Percentiles rank a stretch among this genome's conserved stretches.
phyloP scores from a whole-genome alignment of 2,329 filamentous ascomycete genomes.

The Fusarium paranaense region DNA sequence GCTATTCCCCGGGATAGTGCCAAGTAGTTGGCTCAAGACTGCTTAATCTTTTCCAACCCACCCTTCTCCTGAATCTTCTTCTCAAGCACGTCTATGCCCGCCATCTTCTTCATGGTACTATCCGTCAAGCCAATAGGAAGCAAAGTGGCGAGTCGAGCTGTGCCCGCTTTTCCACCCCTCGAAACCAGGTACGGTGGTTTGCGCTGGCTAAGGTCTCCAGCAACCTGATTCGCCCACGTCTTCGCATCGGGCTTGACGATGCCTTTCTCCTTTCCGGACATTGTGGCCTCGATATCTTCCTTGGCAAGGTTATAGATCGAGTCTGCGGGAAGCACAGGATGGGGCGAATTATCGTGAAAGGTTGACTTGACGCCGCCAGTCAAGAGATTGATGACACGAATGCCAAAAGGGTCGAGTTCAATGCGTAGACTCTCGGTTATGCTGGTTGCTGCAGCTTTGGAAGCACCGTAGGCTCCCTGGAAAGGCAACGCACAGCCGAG shows the following conservation, averaged over 20 bases:
- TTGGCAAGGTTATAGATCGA: slow-evolving; percentile 34
- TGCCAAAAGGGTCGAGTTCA: slow-evolving; percentile 45
- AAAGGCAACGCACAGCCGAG: slow-evolving; percentile 24
- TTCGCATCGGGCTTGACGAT: neutral
- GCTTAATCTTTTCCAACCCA: neutral
- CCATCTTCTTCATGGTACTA: slow-evolving; percentile 15
- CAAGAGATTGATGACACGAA: slow-evolving; percentile 42
- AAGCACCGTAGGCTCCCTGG: slow-evolving; percentile 44
- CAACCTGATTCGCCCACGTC: slow-evolving; percentile 33
- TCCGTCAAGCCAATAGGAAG: slow-evolving; percentile 24
- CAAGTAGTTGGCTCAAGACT: neutral
- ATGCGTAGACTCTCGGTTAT: slow-evolving; percentile 41
- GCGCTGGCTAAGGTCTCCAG: slow-evolving; percentile 19
- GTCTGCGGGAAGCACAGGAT: neutral
- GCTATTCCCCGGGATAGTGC: too few species aligned
- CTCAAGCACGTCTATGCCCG: slow-evolving; percentile 29
- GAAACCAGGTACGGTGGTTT: slow-evolving; percentile 27
- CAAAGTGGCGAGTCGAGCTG: slow-evolving; percentile 2
- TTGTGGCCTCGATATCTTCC: slow-evolving; percentile 19
- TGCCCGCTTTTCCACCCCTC: slow-evolving; percentile 17
- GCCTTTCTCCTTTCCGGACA: slow-evolving; percentile 8
- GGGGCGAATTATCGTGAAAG: slow-evolving; percentile 16
- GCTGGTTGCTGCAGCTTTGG: slow-evolving; percentile 42
- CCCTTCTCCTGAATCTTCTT: slow-evolving; percentile 14
- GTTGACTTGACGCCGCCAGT: slow-evolving; percentile 41